Percentiles rank a stretch among this genome's conserved stretches.
These are phyloP conservation scores for Phoenix dactylifera DNA, from an alignment of 176 grass and related monocot genomes.

Conservation along the genomic window DNA sequence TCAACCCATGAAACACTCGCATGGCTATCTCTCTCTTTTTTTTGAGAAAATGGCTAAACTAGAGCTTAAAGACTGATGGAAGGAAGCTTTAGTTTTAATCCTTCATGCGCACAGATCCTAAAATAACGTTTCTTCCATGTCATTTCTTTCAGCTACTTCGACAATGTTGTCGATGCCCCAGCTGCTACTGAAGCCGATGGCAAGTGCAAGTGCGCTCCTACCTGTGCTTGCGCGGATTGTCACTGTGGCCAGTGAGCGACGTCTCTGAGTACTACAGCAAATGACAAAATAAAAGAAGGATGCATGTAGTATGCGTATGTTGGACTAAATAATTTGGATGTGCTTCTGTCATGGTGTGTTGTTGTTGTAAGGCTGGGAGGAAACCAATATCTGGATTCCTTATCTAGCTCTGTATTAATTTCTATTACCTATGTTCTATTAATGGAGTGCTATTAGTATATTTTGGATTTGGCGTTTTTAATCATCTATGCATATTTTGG, in stretches of 20 bases:
- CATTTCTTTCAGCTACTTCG: not conserved
- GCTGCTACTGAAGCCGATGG: not conserved
- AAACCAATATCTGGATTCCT: no score
- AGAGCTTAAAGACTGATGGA: no score
- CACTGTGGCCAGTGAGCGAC: conserved; percentile 5
- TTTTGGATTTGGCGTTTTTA: no score
- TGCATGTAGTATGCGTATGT: not conserved
- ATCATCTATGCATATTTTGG: no score
- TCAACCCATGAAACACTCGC: no score
- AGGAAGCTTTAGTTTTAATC: no score
- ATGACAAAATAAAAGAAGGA: not conserved
- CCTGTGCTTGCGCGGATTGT: conserved; percentile 10
- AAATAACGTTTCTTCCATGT: not conserved
- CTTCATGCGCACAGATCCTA: no score
- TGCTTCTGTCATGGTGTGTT: not conserved
- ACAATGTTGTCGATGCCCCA: not conserved
- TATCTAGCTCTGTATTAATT: no score
- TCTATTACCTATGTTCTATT: not conserved
- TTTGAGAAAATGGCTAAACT: no score
- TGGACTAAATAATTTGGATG: not conserved
- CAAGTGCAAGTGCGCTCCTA: conserved; percentile 13
- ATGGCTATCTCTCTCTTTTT: no score
- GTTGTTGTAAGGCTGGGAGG: no score
- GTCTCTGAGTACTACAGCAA: not conserved
- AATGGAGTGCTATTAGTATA: conserved; percentile 1